phyloP scores from a whole-genome alignment of 2,329 filamentous ascomycete genomes.

The Esteya vermicola region DNA sequence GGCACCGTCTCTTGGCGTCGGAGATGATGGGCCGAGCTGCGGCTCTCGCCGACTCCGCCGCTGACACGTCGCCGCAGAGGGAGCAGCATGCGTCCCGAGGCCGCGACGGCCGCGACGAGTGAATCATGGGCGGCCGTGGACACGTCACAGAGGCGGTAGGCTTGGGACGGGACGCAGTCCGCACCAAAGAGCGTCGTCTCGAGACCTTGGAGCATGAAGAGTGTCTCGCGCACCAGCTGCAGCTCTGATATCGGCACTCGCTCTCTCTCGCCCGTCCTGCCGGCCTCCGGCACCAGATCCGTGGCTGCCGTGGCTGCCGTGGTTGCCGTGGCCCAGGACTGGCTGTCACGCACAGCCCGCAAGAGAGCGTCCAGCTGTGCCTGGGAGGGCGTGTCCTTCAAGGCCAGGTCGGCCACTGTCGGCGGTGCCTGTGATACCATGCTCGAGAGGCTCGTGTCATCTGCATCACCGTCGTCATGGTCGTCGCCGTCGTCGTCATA shows the following conservation, averaged over 20 bases:
- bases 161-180: constrained; percentile 22
- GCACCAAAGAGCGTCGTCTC: constrained; percentile 55
- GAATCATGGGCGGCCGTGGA: constrained; percentile 35
- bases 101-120: constrained; percentile 30
- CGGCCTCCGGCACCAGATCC: background rate
- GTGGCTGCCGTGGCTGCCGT: background rate
- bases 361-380: constrained; percentile 19
- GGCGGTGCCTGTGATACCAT: constrained; percentile 1
- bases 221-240: constrained; percentile 58
- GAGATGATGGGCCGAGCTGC: too few relatives aligned
- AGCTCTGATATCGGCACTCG: constrained; percentile 48
- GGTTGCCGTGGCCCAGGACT: constrained; percentile 25
- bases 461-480: constrained; percentile 24
- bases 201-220: constrained; percentile 76
- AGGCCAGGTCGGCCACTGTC: constrained; percentile 12
- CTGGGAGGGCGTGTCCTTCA: constrained; percentile 9
- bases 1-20: constrained; percentile 34
- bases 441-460: constrained; percentile 10
- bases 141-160: constrained; percentile 32
- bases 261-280: too few relatives aligned
- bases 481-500: constrained; percentile 39
- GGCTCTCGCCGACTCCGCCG: too few relatives aligned
- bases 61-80: constrained; percentile 30
- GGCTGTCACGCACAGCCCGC: constrained; percentile 24
- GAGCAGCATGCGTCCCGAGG: constrained; percentile 29